phyloP scores from a whole-genome alignment of 2,329 filamentous ascomycete species.

The Scolecobasidium constrictum region DNA sequence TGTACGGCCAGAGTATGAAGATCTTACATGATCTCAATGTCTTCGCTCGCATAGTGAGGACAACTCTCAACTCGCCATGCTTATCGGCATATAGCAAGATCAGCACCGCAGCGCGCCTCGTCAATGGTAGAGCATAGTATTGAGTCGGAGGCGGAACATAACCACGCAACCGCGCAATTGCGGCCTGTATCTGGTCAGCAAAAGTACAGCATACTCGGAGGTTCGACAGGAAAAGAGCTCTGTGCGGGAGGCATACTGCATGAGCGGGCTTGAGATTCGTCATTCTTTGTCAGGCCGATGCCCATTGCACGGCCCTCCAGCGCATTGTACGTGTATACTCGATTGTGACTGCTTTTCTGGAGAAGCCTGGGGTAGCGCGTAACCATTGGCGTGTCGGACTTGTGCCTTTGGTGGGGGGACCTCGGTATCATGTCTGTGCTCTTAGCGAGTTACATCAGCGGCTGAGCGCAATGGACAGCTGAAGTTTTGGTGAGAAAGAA shows the following conservation, averaged over 20 bases:
- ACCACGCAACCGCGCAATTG: conserved; percentile 44
- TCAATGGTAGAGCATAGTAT: conserved; percentile 45
- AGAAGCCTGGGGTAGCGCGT: not conserved
- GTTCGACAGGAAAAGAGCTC: not conserved
- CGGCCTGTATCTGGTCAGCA: conserved; percentile 17
- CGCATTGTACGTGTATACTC: not conserved
- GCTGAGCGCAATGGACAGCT: too few species aligned
- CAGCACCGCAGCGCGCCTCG: conserved; percentile 72
- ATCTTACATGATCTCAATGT: conserved; percentile 44
- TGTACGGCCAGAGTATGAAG: too few species aligned
- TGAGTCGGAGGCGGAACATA: conserved; percentile 47
- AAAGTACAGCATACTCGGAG: not conserved
- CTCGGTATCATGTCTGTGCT: too few species aligned
- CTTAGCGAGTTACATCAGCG: too few species aligned
- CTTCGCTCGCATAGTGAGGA: conserved; percentile 50
- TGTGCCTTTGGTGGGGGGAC: too few species aligned
- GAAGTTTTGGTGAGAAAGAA: too few species aligned
- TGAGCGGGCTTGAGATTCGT: conserved; percentile 9
- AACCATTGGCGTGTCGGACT: not conserved
- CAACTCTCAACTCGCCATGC: conserved; percentile 61
- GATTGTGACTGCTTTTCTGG: not conserved
- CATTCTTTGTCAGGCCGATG: conserved; percentile 5
- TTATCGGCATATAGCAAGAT: conserved; percentile 80
- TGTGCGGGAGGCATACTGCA: conserved; percentile 3
- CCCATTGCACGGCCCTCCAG: not conserved